phyloP scores from a whole-genome alignment of 768 basidiomycete genomes.

The Boletales sp. region DNA sequence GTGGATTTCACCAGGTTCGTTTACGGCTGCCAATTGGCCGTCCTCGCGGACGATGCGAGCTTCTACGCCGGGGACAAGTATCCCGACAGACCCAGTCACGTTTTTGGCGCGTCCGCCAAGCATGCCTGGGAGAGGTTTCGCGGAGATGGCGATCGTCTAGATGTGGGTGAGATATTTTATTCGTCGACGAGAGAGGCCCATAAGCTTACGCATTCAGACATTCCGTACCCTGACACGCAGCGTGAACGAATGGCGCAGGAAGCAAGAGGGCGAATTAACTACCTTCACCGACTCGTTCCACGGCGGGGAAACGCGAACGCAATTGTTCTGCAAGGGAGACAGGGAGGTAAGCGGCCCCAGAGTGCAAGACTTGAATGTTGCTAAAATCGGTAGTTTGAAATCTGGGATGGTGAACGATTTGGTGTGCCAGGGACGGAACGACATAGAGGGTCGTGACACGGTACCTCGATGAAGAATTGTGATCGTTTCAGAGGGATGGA shows the following conservation, averaged over 20 bases:
- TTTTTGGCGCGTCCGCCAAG: constrained; percentile 42
- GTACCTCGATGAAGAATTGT: constrained; percentile 39
- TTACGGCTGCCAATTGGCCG: constrained; percentile 47
- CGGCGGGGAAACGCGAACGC: constrained; percentile 32
- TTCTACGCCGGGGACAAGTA: constrained; percentile 62
- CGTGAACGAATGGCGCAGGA: background rate
- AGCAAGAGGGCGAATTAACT: constrained; percentile 1
- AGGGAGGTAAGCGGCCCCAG: constrained; percentile 69
- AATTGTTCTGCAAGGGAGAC: constrained; percentile 47
- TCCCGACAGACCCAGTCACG: constrained; percentile 47
- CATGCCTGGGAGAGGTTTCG: constrained; percentile 42
- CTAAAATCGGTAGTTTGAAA: constrained; percentile 50
- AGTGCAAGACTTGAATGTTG: constrained; percentile 39
- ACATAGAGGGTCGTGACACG: constrained; percentile 46
- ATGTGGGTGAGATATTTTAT: background rate
- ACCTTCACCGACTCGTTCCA: constrained; percentile 46
- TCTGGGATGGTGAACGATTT: constrained; percentile 53
- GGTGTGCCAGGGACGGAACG: constrained; percentile 64
- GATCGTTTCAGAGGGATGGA: no score
- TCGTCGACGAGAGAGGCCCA: background rate
- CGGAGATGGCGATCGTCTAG: constrained; percentile 54
- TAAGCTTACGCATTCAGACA: constrained; percentile 58
- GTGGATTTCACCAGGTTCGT: constrained; percentile 67
- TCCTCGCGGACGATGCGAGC: constrained; percentile 60
- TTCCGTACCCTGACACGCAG: constrained; percentile 55